These are phyloP conservation scores for Thalassiosira exigua DNA, from an alignment of 352 stramenopile genomes.

Conservation along the genomic window DNA sequence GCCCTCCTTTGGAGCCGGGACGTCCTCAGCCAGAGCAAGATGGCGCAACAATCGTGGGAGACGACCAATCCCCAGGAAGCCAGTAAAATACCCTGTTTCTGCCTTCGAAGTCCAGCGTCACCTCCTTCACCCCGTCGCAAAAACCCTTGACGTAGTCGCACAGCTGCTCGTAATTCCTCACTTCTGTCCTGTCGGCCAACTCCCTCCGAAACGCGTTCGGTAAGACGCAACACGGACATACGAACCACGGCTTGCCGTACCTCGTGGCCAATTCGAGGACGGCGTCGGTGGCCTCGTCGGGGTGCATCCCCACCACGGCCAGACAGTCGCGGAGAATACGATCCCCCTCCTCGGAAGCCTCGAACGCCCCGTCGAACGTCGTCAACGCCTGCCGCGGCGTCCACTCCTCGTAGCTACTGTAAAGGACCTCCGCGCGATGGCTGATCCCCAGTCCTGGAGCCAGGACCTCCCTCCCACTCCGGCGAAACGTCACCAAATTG, in stretches of 20 bases:
- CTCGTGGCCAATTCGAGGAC: neutral
- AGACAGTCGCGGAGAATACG: neutral
- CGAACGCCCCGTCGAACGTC: neutral
- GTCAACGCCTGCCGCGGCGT: neutral
- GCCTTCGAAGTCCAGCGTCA: neutral
- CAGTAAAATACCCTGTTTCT: neutral
- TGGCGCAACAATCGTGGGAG: too few species aligned
- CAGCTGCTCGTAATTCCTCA: neutral
- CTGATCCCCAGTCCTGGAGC: neutral
- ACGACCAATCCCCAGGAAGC: too few species aligned
- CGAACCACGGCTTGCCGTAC: slow-evolving; percentile 40
- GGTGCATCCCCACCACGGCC: neutral
- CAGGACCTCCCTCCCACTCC: neutral
- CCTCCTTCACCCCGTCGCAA: neutral
- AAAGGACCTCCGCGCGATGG: neutral
- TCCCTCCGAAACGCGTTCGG: neutral
- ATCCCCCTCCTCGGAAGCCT: neutral
- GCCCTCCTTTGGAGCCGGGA: too few species aligned
- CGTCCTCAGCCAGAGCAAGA: too few species aligned
- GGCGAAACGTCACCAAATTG: neutral
- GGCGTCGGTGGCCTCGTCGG: neutral
- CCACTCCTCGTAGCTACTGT: neutral
- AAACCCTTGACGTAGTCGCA: neutral
- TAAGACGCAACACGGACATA: slow-evolving; percentile 92
- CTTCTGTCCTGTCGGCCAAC: neutral